phyloP scores from a whole-genome alignment of 306 rosid species.

The Malus sieversii region DNA sequence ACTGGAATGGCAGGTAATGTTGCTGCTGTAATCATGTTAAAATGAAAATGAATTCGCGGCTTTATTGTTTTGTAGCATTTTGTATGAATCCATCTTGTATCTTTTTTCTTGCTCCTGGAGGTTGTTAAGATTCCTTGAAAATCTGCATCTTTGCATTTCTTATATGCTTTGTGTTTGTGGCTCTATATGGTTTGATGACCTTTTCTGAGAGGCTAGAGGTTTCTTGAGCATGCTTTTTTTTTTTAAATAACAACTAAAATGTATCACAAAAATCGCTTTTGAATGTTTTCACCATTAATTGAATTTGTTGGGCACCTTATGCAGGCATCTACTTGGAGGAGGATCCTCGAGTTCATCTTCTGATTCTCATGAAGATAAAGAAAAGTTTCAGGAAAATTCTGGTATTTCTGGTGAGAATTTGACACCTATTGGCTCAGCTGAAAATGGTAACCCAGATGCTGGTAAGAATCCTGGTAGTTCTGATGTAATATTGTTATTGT shows the following conservation, averaged over 20 bases:
- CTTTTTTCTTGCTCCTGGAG: background rate
- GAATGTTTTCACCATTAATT: background rate
- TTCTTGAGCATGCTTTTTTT: background rate
- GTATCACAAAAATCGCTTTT: background rate
- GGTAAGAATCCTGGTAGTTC: constrained; percentile 36
- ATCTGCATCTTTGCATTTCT: background rate
- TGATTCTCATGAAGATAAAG: constrained; percentile 62
- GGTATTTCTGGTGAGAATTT: constrained; percentile 42
- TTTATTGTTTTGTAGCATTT: background rate
- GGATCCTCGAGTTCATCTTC: constrained; percentile 47
- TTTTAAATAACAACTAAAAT: background rate
- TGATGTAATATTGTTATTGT: background rate
- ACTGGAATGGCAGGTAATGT: constrained; percentile 72
- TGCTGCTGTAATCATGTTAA: background rate
- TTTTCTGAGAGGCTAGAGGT: background rate
- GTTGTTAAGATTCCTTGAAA: background rate
- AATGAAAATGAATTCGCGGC: background rate
- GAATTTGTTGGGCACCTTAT: constrained; percentile 10
- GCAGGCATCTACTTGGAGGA: constrained; percentile 50
- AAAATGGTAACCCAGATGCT: constrained; percentile 28
- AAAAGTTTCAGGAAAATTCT: constrained; percentile 34
- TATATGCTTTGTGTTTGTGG: background rate
- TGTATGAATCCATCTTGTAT: background rate
- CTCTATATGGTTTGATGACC: background rate
- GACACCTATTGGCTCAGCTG: constrained; percentile 32